phyloP scores from a whole-genome alignment of 805 yeast species.

The Metschnikowia chrysomelidarum region DNA sequence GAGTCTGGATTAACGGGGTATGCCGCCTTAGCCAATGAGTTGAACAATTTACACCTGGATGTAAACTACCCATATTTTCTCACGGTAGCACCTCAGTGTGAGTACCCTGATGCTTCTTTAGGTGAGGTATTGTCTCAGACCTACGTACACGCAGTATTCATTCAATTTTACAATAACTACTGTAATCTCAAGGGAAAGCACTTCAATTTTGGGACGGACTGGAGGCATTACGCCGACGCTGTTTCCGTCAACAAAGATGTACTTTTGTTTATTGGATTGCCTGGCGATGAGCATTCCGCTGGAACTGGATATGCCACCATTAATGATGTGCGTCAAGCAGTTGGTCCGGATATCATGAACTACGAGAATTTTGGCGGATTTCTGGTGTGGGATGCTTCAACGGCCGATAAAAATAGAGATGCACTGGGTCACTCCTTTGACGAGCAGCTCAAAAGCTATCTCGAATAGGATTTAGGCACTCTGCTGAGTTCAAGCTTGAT shows the following conservation, averaged over 20 bases:
- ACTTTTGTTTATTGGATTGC: conserved; percentile 72
- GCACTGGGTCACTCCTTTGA: conserved; percentile 9
- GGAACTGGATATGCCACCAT: conserved; percentile 50
- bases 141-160: conserved; percentile 73
- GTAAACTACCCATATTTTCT: conserved; percentile 13
- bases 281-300: conserved; percentile 52
- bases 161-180: conserved; percentile 88
- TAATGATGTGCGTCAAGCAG: conserved; percentile 18
- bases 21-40: conserved; percentile 39
- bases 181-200: conserved; percentile 32
- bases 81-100: conserved; percentile 90
- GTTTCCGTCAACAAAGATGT: conserved; percentile 66
- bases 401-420: conserved; percentile 46
- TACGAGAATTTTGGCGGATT: conserved; percentile 57
- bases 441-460: conserved; percentile 12
- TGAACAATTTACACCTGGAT: conserved; percentile 10
- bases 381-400: conserved; percentile 83
- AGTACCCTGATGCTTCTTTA: conserved; percentile 71
- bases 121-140: conserved; percentile 45
- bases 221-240: conserved; percentile 62
- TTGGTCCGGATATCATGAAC: conserved; percentile 9
- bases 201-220: conserved; percentile 62
- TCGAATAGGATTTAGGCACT: too few species aligned
- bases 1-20: conserved; percentile 33
- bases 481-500: too few species aligned